These are phyloP conservation scores for Hortaea sp. DNA, from an alignment of 2,329 filamentous ascomycete species.

Conservation along the genomic window DNA sequence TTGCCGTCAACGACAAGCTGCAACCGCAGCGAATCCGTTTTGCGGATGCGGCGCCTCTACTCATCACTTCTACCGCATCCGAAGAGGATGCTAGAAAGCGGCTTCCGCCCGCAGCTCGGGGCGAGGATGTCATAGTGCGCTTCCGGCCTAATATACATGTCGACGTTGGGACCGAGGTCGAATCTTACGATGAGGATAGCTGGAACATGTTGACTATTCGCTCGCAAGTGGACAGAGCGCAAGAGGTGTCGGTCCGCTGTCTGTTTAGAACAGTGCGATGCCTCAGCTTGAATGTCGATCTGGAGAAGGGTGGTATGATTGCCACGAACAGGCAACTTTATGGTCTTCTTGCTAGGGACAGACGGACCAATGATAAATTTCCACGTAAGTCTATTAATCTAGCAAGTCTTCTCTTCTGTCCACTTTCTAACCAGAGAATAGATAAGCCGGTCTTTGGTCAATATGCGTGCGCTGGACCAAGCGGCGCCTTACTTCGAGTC, in stretches of 20 bases:
- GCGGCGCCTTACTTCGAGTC: conserved; percentile 22
- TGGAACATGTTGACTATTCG: conserved; percentile 24
- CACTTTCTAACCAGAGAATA: not conserved
- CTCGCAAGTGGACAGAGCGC: conserved; percentile 17
- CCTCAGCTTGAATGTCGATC: conserved; percentile 23
- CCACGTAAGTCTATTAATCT: conserved; percentile 14
- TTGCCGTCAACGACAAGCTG: conserved; percentile 24
- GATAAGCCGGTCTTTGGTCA: conserved; percentile 27
- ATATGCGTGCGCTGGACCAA: conserved; percentile 26
- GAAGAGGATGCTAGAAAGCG: conserved; percentile 23
- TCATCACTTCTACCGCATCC: conserved; percentile 25
- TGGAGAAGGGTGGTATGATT: conserved; percentile 23
- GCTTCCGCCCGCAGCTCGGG: conserved; percentile 18
- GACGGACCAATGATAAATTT: conserved; percentile 22
- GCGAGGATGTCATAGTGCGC: conserved; percentile 24
- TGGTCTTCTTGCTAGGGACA: conserved; percentile 22
- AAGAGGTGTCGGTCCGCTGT: conserved; percentile 24
- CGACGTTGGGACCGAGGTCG: conserved; percentile 20
- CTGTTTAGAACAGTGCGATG: conserved; percentile 21
- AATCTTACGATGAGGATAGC: conserved; percentile 23
- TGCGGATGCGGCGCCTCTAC: conserved; percentile 23
- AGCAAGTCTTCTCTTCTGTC: not conserved
- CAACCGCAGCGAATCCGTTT: conserved; percentile 25
- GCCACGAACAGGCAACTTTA: conserved; percentile 24
- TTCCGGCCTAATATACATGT: conserved; percentile 26